Evolutionary conservation across 2,329 filamentous ascomycete species (phyloP), one percentile per base, ranked within the genome.

Genomic region (Ophioceras dolichostomum): DNA sequence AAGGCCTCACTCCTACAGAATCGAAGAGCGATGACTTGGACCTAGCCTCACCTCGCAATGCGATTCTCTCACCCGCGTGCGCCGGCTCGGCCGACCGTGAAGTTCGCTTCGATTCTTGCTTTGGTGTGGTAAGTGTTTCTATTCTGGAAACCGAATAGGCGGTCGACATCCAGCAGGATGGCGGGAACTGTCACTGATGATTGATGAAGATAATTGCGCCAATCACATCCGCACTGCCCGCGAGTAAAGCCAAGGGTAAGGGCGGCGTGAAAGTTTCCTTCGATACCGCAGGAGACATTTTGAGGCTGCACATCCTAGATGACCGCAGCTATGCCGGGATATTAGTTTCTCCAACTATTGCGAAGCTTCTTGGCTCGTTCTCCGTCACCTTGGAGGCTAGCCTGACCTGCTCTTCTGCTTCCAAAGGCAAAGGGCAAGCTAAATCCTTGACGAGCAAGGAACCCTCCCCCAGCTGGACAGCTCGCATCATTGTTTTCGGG

Each of bases 401-500:
- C 16, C 28, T 31, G 8, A 31, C 28, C 7, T n/a, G 8, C 12
- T n/a, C n/a, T n/a, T n/a, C n/a, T n/a, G n/a, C n/a, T n/a, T n/a
- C n/a, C n/a, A n/a, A n/a, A n/a, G n/a, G n/a, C n/a, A n/a, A n/a
- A n/a, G n/a, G 7, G 16, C 12, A 31, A 17, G 16, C 7, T 7
- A 9, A n/a, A 8, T 8, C 8, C 28, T 17, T 8, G 12, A 31
- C 7, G 16, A 31, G 28, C 8, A 8, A 31, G 14, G 16, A 31
- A 17, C n/a, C n/a, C n/a, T n/a, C n/a, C n/a, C n/a, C 14, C 12
- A 31, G 28, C 12, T n/a, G 12, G 14, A n/a, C 8, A n/a, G 6
- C 8, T 31, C 28, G 32, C 19, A 31, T 43, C 20, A 13, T 39
- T 19, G 24, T 43, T 22, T 43, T 39, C 36, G 36, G 41, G n/a